Conservation (phyloP, 2,329 filamentous ascomycete genomes). For the Colletotrichum kahawae region DNA sequence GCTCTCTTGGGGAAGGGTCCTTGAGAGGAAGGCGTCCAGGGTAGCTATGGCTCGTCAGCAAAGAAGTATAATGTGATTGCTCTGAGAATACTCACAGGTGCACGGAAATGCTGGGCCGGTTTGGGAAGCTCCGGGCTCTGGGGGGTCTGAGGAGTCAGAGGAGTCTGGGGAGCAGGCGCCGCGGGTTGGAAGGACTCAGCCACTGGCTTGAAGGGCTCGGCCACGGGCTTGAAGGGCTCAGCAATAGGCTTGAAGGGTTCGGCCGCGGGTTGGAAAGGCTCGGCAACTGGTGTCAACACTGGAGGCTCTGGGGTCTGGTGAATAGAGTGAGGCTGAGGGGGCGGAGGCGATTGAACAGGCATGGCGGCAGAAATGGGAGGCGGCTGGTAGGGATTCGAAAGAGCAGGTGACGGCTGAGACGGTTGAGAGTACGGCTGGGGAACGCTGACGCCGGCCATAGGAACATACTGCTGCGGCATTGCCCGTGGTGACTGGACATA, state of each 20-base stretch:
- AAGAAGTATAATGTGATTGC: background rate
- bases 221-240: background rate
- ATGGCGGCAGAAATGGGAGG: conserved; percentile 48
- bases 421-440: conserved; percentile 53
- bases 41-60: conserved; percentile 46
- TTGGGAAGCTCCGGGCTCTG: conserved; percentile 21
- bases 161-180: background rate
- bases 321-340: conserved; percentile 27
- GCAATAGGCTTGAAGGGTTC: conserved; percentile 1
- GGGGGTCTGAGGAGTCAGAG: background rate
- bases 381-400: conserved; percentile 63
- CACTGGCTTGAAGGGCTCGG: background rate
- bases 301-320: conserved; percentile 20
- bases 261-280: background rate
- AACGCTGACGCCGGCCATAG: conserved; percentile 52
- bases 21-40: conserved; percentile 61
- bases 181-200: conserved; percentile 8
- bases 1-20: conserved; percentile 51
- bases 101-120: conserved; percentile 41
- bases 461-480: conserved; percentile 58
- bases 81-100: conserved; percentile 52
- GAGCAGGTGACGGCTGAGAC: conserved; percentile 55
- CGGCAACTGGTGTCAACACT: background rate
- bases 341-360: conserved; percentile 57
- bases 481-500: conserved; percentile 55